phyloP scores from a whole-genome alignment of 2,329 filamentous ascomycete species.

The Fusarium vanettenii region DNA sequence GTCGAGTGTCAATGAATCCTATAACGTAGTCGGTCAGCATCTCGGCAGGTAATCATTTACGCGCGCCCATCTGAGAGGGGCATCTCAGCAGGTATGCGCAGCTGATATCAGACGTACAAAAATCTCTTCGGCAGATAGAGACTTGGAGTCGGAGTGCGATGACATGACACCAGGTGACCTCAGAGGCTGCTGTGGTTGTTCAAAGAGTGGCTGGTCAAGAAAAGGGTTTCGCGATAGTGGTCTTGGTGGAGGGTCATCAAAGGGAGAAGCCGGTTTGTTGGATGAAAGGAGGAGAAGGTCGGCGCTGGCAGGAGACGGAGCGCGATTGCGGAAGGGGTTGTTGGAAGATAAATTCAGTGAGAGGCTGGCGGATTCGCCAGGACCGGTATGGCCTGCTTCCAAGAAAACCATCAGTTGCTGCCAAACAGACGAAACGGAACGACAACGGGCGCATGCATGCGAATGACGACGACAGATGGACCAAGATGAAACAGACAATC shows the following conservation, averaged over 20 bases:
- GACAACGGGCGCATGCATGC: conserved; percentile 43
- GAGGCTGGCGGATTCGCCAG: conserved; percentile 55
- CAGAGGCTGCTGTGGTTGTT: conserved; percentile 49
- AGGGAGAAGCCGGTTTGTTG: conserved; percentile 64
- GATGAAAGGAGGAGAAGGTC: conserved; percentile 47
- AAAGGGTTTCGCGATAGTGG: conserved; percentile 82
- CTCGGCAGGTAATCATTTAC: background rate
- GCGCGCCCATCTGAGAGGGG: background rate
- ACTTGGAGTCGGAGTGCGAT: conserved; percentile 56
- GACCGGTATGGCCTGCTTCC: conserved; percentile 41
- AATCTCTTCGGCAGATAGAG: conserved; percentile 73
- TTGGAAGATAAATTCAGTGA: conserved; percentile 80
- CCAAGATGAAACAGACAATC: conserved; percentile 47
- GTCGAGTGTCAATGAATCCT: conserved; percentile 77
- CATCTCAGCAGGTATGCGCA: background rate
- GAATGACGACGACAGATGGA: conserved; percentile 45
- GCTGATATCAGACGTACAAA: conserved; percentile 71
- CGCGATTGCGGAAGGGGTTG: conserved; percentile 83
- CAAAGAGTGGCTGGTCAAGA: conserved; percentile 64
- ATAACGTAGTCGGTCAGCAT: conserved; percentile 31
- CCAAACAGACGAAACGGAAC: conserved; percentile 40
- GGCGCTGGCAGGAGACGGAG: conserved; percentile 66
- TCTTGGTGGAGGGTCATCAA: conserved; percentile 69
- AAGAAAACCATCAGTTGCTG: conserved; percentile 41
- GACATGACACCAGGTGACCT: conserved; percentile 63